Base-by-base conservation (phyloP, 257 asterid species). In the Solanum pinnatisectum region DNA sequence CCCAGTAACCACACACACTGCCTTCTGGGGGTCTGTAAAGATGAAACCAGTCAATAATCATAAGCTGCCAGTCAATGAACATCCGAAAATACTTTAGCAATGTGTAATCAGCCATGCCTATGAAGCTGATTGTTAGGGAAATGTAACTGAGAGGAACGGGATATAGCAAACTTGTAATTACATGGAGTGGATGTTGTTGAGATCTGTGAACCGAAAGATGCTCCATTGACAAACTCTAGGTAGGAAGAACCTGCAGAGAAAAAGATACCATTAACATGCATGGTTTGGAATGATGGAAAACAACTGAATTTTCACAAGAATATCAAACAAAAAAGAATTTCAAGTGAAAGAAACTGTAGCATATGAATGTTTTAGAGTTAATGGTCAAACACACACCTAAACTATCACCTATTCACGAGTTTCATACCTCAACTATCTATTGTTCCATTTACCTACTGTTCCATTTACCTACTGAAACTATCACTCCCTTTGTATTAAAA, bases 1-100 rank as follows among this genome's bases (percentile, higher is more conserved):
- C 74, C 98, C 98, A 77, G 98, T 97, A 88, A 97, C 92, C 33
- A 92, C 94, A 92, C 99, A 97, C 68, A 94, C 86, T 70, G 95
- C 91, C 92, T 95, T 97, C 91, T 95, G 94, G 11, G 98, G 95
- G 91, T 94, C 98, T 97, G 96, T 79, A 87, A 88, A 84, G 87
- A 92, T 84, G 89, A 84, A 84, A 87, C 74, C 44, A 90, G 72
- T 81, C 74, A 77, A 86, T 68, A 88, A 42, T 30, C 83, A 35
- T 35, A 87, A 65, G 71, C 20, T 32, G 15, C n/a, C 56, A 27
- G 44, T 60, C 76, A 30, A 70, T 70, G 8, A 70, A 44, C 85
- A 79, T 30, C 86, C 49, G 30, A 49, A 49, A 49, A 49, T 49
- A 49, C 70, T 14, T 18, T 82, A 82, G 20, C 44, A 49, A 49